Conservation (phyloP, 768 basidiomycete genomes). For the Phlebiopsis flavidoalba region DNA sequence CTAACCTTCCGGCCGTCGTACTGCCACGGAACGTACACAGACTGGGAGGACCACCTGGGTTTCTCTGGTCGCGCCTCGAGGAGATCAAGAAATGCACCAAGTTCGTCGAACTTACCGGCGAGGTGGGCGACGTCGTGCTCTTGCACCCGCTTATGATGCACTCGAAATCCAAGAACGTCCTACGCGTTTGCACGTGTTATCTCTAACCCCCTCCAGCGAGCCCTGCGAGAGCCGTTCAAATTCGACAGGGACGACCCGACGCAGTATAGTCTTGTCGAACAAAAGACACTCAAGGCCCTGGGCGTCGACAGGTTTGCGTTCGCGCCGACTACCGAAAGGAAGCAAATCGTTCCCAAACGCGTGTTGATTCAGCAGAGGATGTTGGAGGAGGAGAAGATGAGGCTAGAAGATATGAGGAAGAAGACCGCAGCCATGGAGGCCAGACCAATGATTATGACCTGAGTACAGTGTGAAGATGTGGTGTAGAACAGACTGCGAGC, state of each 20-base stretch:
- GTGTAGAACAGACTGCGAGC: no score
- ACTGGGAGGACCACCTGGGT: constrained; percentile 1
- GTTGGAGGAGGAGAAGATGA: constrained; percentile 42
- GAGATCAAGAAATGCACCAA: constrained; percentile 31
- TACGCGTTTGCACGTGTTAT: constrained; percentile 31
- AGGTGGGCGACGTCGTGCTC: constrained; percentile 32
- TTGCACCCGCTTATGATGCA: constrained; percentile 35
- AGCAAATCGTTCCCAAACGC: constrained; percentile 39
- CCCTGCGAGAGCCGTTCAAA: neutral
- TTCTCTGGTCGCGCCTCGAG: constrained; percentile 39
- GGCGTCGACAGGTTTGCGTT: constrained; percentile 39
- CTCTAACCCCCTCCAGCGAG: constrained; percentile 25
- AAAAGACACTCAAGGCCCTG: neutral
- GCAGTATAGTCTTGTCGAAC: neutral
- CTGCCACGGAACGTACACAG: constrained; percentile 4
- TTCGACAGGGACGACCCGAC: neutral
- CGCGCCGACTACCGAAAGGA: constrained; percentile 12
- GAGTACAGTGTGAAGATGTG: no score
- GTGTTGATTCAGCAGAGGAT: constrained; percentile 42
- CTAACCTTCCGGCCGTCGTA: constrained; percentile 24
- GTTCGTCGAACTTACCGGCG: constrained; percentile 29
- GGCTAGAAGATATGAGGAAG: constrained; percentile 24
- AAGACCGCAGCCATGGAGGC: neutral
- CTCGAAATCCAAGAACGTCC: constrained; percentile 30
- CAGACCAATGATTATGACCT: no score